These are phyloP conservation scores for Intubia oerlemansii DNA, from an alignment of 2,329 filamentous ascomycete genomes.

Conservation along the genomic window DNA sequence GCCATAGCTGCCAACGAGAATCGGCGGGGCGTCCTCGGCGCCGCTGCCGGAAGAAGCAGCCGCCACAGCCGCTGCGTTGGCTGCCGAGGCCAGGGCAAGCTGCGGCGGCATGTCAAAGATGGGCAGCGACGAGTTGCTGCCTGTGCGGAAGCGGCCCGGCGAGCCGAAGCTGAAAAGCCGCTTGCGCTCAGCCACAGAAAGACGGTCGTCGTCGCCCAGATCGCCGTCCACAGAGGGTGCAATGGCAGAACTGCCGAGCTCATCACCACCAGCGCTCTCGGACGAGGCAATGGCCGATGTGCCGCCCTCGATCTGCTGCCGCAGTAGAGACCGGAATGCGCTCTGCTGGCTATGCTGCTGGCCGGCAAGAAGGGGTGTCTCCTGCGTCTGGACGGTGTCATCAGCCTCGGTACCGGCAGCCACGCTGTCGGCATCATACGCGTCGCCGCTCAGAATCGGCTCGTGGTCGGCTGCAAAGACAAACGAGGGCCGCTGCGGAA, in stretches of 20 bases:
- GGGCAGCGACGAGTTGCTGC: slow-evolving; percentile 19
- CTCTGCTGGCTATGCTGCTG: too few species aligned
- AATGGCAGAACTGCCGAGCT: too few species aligned
- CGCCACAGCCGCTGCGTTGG: slow-evolving; percentile 1
- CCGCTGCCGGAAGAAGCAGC: too few species aligned
- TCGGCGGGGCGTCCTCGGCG: slow-evolving; percentile 1
- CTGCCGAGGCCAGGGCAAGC: slow-evolving; percentile 26
- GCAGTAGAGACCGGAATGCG: slow-evolving; percentile 23
- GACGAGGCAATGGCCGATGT: slow-evolving; percentile 4
- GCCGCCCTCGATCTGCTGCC: slow-evolving; percentile 25
- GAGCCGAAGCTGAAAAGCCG: slow-evolving; percentile 14
- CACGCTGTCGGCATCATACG: too few species aligned
- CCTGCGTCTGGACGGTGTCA: too few species aligned
- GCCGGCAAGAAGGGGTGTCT: too few species aligned
- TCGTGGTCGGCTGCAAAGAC: slow-evolving; percentile 37
- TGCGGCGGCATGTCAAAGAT: slow-evolving; percentile 38
- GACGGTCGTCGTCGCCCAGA: slow-evolving; percentile 1
- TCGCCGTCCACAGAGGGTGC: too few species aligned
- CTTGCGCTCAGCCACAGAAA: slow-evolving; percentile 21
- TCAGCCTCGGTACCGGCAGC: slow-evolving; percentile 19
- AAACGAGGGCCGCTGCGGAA: slow-evolving; percentile 59
- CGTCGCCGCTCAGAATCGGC: too few species aligned
- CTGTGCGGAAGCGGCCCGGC: slow-evolving; percentile 11
- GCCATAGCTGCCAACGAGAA: slow-evolving; percentile 6
- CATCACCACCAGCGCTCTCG: too few species aligned